A percentile compares a stretch with the other conserved stretches of the same genome.
These are phyloP conservation scores for Leersia perrieri DNA, from an alignment of 176 grass and related monocot genomes.

Conservation along the genomic window DNA sequence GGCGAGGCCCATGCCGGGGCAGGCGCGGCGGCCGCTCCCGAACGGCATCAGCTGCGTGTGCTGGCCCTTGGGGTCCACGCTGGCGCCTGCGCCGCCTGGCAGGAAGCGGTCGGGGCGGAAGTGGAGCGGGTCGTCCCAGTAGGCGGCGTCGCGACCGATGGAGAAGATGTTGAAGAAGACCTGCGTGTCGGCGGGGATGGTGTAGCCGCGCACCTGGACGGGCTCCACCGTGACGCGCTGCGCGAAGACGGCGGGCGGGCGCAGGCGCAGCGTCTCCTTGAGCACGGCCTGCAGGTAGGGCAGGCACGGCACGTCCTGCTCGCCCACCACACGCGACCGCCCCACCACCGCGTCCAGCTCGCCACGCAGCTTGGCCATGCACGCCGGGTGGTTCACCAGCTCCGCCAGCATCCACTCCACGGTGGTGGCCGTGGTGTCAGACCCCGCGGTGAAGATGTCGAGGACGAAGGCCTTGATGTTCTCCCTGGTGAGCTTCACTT, in stretches of 20 bases:
- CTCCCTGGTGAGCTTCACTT: conserved; percentile 54
- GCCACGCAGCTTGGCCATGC: conserved; percentile 9
- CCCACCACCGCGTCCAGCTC: conserved; percentile 49
- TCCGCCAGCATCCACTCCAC: conserved; percentile 63
- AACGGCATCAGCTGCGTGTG: conserved; percentile 69
- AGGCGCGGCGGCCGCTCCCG: conserved; percentile 68
- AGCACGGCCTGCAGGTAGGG: conserved; percentile 57
- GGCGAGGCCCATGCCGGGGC: conserved; percentile 61
- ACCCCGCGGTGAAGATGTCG: conserved; percentile 56
- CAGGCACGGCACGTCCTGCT: conserved; percentile 38
- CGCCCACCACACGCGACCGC: conserved; percentile 31
- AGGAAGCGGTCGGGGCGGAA: conserved; percentile 53
- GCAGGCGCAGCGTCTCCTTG: conserved; percentile 60
- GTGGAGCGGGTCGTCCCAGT: conserved; percentile 41
- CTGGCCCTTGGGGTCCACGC: conserved; percentile 51
- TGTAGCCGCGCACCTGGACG: conserved; percentile 45
- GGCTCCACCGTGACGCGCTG: conserved; percentile 44
- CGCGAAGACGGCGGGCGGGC: conserved; percentile 31
- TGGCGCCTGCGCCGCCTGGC: conserved; percentile 9
- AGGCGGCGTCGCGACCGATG: conserved; percentile 47
- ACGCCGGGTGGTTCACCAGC: conserved; percentile 45
- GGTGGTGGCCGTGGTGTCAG: conserved; percentile 43
- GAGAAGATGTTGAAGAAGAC: conserved; percentile 62
- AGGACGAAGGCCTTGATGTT: conserved; percentile 77
- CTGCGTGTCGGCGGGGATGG: conserved; percentile 42